A percentile compares a stretch with the other conserved stretches of the same genome.
Evolutionary conservation across 2,329 filamentous ascomycete species (phyloP).

Genomic region (Pseudogymnoascus sp.): DNA sequence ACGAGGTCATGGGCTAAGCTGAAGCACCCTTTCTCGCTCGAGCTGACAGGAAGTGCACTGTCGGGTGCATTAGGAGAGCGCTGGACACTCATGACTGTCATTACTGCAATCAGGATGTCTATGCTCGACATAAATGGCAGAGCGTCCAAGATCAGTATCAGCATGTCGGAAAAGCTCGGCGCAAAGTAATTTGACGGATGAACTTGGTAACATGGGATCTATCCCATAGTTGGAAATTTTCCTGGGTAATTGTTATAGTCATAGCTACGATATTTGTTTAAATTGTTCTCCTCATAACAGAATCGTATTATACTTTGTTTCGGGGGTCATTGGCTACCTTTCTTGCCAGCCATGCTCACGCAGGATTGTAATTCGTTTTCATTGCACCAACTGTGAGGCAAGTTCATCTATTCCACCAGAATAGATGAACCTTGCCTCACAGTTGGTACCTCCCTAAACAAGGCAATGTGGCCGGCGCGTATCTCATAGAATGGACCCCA

Average conservation of each 20-base stretch:
- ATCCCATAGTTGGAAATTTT: neutral
- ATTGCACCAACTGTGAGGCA: neutral
- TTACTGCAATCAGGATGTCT: conserved; percentile 16
- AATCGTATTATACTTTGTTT: neutral
- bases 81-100: conserved; percentile 14
- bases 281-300: neutral
- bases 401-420: too few relatives aligned
- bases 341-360: neutral
- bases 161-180: neutral
- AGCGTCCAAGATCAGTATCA: neutral
- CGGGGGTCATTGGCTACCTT: neutral
- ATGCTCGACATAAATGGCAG: conserved; percentile 5
- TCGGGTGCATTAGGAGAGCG: conserved; percentile 10
- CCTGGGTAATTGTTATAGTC: neutral
- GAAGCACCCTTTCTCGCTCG: conserved; percentile 14
- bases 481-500: too few relatives aligned
- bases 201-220: neutral
- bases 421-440: too few relatives aligned
- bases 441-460: too few relatives aligned
- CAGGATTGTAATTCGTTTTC: neutral
- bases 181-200: neutral
- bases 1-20: conserved; percentile 14
- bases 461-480: too few relatives aligned
- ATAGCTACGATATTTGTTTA: neutral
- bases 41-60: conserved; percentile 9